Percentiles rank a stretch among this genome's conserved stretches.
These are phyloP conservation scores for Rubia balearica DNA, from an alignment of 305 asterid genomes.

Conservation along the genomic window DNA sequence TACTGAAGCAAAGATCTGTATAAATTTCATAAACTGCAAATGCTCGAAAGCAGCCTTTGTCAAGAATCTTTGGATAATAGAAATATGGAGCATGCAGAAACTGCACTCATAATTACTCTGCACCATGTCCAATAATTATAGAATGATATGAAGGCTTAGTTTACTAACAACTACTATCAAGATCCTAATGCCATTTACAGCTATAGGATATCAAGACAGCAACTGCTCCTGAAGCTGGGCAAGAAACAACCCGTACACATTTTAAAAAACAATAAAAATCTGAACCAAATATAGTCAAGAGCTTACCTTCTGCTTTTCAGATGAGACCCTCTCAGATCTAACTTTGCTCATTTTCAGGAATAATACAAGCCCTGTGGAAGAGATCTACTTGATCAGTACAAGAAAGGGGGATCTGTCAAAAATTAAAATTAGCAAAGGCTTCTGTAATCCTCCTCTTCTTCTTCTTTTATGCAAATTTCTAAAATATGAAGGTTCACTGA, in stretches of 20 bases:
- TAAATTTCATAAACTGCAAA: neutral
- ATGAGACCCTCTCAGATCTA: constrained; percentile 78
- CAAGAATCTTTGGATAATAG: neutral
- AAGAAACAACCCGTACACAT: neutral
- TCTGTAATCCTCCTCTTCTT: neutral
- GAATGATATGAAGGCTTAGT: neutral
- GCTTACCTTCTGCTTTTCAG: constrained; percentile 85
- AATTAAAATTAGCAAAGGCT: neutral
- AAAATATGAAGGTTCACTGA: neutral
- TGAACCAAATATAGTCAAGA: neutral
- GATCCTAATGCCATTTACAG: neutral
- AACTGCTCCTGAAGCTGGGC: neutral
- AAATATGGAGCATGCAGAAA: neutral
- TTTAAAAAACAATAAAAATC: neutral
- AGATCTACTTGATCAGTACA: constrained; percentile 19
- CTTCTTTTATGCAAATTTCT: no score
- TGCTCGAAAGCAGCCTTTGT: neutral
- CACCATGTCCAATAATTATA: neutral
- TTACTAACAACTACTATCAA: no score
- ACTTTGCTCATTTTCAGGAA: constrained; percentile 91
- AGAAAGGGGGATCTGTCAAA: constrained; percentile 9
- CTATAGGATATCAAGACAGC: neutral
- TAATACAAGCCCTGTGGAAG: constrained; percentile 57
- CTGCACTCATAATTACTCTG: constrained; percentile 2
- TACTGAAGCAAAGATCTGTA: neutral